Conservation (phyloP, 345 rosid species). For the Psidium guajava region DNA sequence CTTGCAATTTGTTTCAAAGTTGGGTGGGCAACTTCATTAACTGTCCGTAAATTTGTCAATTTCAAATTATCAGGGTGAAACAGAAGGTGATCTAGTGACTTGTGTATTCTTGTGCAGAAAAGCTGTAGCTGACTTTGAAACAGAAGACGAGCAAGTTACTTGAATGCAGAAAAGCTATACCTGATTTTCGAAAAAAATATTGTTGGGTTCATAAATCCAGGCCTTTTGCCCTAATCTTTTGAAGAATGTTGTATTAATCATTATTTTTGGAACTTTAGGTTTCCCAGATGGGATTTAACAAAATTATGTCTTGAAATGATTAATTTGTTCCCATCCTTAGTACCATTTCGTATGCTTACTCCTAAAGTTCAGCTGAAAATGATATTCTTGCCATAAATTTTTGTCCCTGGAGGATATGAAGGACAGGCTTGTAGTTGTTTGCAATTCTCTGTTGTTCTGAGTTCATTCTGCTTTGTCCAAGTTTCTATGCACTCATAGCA, state of each 20-base stretch:
- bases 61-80: neutral
- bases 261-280: neutral
- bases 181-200: neutral
- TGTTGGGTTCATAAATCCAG: neutral
- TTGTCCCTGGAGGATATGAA: neutral
- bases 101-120: neutral
- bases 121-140: neutral
- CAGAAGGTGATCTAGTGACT: neutral
- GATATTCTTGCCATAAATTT: neutral
- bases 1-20: neutral
- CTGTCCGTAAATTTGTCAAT: neutral
- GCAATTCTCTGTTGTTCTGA: neutral
- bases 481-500: neutral
- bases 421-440: neutral
- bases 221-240: neutral
- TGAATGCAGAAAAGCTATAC: neutral
- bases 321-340: neutral
- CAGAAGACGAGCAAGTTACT: neutral
- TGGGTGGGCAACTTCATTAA: neutral
- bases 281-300: neutral
- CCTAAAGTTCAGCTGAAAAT: neutral
- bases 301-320: neutral
- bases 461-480: neutral
- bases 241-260: neutral
- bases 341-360: neutral